Evolutionary conservation across 1,139 yeast species (phyloP), one percentile per base, ranked within the genome.

Genomic region (Hyphopichia wangnamkhiaoensis): DNA sequence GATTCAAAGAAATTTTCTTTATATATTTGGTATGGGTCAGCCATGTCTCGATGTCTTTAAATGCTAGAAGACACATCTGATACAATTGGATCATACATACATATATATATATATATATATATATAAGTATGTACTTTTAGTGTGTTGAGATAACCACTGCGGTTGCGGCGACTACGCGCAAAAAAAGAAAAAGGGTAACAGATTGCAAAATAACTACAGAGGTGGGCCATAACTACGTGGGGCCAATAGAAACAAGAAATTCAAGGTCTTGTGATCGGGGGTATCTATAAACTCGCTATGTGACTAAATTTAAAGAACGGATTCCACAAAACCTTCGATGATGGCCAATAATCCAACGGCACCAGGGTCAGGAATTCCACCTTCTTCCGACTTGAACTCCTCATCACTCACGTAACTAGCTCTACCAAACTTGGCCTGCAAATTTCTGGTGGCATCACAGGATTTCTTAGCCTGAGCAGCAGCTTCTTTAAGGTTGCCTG

Each of bases 361-460:
- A 50, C 98, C 98, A 2, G 98, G 97, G 54, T 91, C 98, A 2
- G 96, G 96, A 30, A 90, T 74, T 1, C 81, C 82, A n/a, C 81
- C 81, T 38, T 68, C 72, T 7, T 59, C 65, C 19, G 43, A 47
- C 42, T 65, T 54, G 40, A 71, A 65, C 42, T 80, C 86, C 18
- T 77, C 82, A 46, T 79, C 79, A 43, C 74, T 73, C 13, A 91
- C 97, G 56, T 91, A 91, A 7, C 95, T 85, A 12, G 98, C 96
- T 57, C 98, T 79, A 30, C 98, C 98, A 50, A 91, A 89, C 52
- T 85, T 84, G 32, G 98, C 97, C 48, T 79, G 83, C 47, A 87
- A 68, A 31, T 79, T 68, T 41, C 82, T 80, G 0, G 98, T 91
- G 7, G 75, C 63, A 38, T 85, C 81, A 28, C 96, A 91, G 31